Base-by-base conservation (phyloP, 352 stramenopile genomes). In the Phytophthora chlamydospora region DNA sequence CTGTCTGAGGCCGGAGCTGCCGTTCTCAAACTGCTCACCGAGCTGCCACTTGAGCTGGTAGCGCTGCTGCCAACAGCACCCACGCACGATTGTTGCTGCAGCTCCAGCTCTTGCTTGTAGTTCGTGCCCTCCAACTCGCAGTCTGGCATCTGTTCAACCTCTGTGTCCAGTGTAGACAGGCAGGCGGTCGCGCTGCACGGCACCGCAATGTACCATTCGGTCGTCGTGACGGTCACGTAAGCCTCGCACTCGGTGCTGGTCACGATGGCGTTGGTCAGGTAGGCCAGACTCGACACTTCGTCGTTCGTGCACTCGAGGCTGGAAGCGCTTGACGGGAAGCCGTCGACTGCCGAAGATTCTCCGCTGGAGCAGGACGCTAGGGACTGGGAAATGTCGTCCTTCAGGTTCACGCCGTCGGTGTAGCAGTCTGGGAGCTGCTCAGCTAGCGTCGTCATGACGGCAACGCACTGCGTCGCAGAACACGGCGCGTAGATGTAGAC, bases 391-490 rank as follows among this genome's bases (percentile, higher is more conserved):
- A 57, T 10, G 2, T 52, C 35, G 10, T 39, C 6, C 42, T 65
- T 70, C 29, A 66, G 32, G 38, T 61, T 65, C 9, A 44, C 36
- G 27, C 32, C 48, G 19, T 53, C 39, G 14, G 14, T 31, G 16
- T 51, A 46, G 56, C 56, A 71, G 45, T 71, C 46, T 8, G 56
- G 62, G 27, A 71, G 51, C n/a, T 62, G 34, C 5, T 53, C 27
- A 1, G 13, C 47, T 47, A 64, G 27, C 19, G 43, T 32, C 10
- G 34, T 17, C 24, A 68, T 54, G n/a, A 48, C 33, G 4, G 51
- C 14, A 4, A 70, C 17, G 17, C 62, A 70, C 9, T 57, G 24
- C 17, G 62, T 53, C 9, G 54, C 54, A 16, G 31, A 57, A 24
- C 62, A 65, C 6, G 62, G 46, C 5, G 48, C 35, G 17, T 44